These are phyloP conservation scores for Trichosanthes cucumerina DNA, from an alignment of 306 rosid genomes.

Conservation along the genomic window DNA sequence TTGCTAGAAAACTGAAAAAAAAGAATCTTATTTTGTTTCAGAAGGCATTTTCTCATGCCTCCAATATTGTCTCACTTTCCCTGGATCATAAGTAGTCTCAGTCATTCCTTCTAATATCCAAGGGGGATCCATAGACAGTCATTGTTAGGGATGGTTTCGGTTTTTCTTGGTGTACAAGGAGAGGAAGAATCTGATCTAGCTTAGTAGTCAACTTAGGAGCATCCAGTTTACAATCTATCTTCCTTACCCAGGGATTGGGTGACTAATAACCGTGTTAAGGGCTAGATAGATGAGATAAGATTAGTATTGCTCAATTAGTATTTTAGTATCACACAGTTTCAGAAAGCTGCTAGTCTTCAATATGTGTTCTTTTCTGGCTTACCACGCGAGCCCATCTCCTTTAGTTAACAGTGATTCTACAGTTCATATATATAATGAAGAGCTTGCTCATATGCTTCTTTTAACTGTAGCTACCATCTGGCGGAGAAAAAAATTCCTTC, in stretches of 20 bases:
- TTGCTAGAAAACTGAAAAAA: neutral
- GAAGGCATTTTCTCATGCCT: neutral
- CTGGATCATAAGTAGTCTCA: neutral
- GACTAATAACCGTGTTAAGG: neutral
- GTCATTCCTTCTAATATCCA: neutral
- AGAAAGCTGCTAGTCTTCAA: neutral
- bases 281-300: neutral
- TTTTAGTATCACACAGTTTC: neutral
- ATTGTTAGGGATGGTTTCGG: neutral
- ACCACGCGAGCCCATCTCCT: neutral
- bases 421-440: neutral
- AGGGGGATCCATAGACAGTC: neutral
- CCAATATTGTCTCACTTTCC: neutral
- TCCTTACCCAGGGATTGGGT: neutral
- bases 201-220: neutral
- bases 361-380: neutral
- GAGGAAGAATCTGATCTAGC: neutral
- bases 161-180: neutral
- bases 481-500: constrained; percentile 97
- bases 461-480: constrained; percentile 63
- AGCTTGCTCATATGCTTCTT: constrained; percentile 2
- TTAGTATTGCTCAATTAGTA: neutral
- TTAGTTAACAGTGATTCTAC: neutral
- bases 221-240: neutral
- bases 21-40: neutral